phyloP scores from a whole-genome alignment of 225 moss, liverwort and hornwort genomes.

The Straminergon stramineum region DNA sequence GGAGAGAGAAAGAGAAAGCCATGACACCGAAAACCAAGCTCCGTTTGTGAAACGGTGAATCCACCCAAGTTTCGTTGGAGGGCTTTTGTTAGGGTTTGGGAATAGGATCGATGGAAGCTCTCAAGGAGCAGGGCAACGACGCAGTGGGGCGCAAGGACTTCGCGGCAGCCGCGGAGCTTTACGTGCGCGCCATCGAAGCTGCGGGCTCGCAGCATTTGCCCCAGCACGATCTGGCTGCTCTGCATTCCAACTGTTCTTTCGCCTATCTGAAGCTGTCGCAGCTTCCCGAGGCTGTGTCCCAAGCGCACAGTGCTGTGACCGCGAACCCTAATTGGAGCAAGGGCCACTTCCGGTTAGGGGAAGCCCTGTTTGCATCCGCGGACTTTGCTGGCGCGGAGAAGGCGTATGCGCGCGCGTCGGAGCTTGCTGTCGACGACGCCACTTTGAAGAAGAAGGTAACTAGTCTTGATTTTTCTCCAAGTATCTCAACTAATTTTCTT shows the following conservation, averaged over 20 bases:
- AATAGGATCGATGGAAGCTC: slow-evolving; percentile 45
- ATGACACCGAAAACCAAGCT: too few species aligned
- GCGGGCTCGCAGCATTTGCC: slow-evolving; percentile 32
- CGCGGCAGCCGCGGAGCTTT: slow-evolving; percentile 46
- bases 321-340: slow-evolving; percentile 43
- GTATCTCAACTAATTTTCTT: not conserved
- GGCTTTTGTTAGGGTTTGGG: slow-evolving; percentile 5
- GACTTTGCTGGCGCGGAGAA: slow-evolving; percentile 61
- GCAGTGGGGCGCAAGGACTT: slow-evolving; percentile 74
- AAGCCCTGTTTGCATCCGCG: slow-evolving; percentile 55
- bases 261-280: slow-evolving; percentile 59
- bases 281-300: slow-evolving; percentile 30
- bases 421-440: slow-evolving; percentile 53
- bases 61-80: too few species aligned
- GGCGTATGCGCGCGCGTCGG: slow-evolving; percentile 61
- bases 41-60: too few species aligned
- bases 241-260: slow-evolving; percentile 85
- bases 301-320: slow-evolving; percentile 17
- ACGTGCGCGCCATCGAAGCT: slow-evolving; percentile 55
- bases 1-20: not conserved
- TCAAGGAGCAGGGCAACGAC: slow-evolving; percentile 89
- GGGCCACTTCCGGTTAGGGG: slow-evolving; percentile 73
- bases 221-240: slow-evolving; percentile 17
- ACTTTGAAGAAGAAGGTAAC: slow-evolving; percentile 50
- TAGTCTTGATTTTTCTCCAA: not conserved